Conservation (phyloP, 306 rosid genomes). For the peach (Prunus persica) region Prunus_persica_NCBIv2 NC_034010.1:23918001-23918500, state of each 20-base stretch:
- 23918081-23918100: slow-evolving; percentile 5
- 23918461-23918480: neutral
- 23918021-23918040: slow-evolving; percentile 85
- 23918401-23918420: neutral
- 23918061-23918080: slow-evolving; percentile 62
- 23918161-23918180: neutral
- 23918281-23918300: slow-evolving; percentile 12
- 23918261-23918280: neutral
- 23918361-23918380: slow-evolving; percentile 85
- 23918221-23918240: neutral
- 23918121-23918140: neutral
- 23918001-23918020: slow-evolving; percentile 91
- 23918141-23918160: neutral
- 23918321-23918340: slow-evolving; percentile 80
- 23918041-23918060: slow-evolving; percentile 90
- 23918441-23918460: neutral
- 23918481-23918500: neutral
- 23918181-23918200: neutral
- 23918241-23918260: slow-evolving; percentile 5
- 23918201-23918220: neutral
- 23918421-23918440: neutral
- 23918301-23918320: slow-evolving; percentile 84
- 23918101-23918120: slow-evolving; percentile 13
- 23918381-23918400: slow-evolving; percentile 63
- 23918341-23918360: slow-evolving; percentile 85